Base-by-base conservation (phyloP, 306 rosid genomes). In the Fagus sylvatica region DNA sequence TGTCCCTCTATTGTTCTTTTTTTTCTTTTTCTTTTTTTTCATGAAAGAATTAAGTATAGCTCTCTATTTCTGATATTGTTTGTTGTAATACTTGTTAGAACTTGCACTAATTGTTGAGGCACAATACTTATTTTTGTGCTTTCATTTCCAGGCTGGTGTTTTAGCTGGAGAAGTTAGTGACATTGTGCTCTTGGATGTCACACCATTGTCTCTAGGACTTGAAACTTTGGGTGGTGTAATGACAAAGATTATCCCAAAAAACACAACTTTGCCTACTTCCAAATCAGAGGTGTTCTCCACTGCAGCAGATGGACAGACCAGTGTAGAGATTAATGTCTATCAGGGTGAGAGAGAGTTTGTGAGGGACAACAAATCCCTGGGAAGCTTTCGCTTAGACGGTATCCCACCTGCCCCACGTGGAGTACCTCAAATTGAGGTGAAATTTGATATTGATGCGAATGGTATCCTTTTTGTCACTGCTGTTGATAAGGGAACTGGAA, bases 371-470 rank as follows among this genome's bases (percentile, higher is more conserved):
- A 95, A 93, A 79, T 95, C 99, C 73, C 93, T 95, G 53, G 98
- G 99, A 53, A 95, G 98, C 79, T 95, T 95, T 91, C 91, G 98
- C 2, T 83, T 95, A 80, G 98, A 95, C 19, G 98, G 98, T 51
- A 95, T 95, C 69, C 97, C 98, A 0, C 98, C 98, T 42, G 97
- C 97, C 1, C 98, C 93, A 1, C 93, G 97, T 0, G 98, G 98
- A 48, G 98, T 91, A 72, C 98, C 98, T 56, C 98, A 95, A 85
- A 91, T 95, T 69, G 98, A 92, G 87, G 98, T 95, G 79, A 95
- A 95, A 67, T 95, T 92, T 4, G 98, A 95, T 81, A 92, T 95
- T 9, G 98, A 95, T 60, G 97, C 98, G 60, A 92, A 91, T 33
- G 98, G 97, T 15, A 91, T 95, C 74, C 93, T 95, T 37, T 95